Conservation (phyloP, 1,284 basidiomycete genomes). For the Rhodotorula glutinis region DNA sequence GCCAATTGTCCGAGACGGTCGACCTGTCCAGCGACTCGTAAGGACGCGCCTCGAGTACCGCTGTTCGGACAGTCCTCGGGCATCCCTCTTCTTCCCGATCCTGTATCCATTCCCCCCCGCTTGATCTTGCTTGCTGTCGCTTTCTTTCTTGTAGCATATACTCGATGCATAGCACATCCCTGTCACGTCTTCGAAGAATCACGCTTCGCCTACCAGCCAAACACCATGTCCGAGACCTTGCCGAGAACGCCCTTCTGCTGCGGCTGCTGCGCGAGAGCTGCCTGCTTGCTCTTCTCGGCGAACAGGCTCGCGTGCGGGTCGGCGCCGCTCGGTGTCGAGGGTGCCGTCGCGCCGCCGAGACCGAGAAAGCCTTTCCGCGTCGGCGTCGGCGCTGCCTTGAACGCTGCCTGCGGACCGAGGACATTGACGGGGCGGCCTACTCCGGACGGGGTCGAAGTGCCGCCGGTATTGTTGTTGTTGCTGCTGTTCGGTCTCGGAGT, state of each 20-base stretch:
- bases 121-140: too few relatives aligned
- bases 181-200: not conserved
- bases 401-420: conserved; percentile 36
- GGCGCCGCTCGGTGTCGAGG: not conserved
- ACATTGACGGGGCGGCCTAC: conserved; percentile 37
- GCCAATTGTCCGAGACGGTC: too few relatives aligned
- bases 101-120: too few relatives aligned
- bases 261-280: conserved; percentile 27
- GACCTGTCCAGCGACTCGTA: too few relatives aligned
- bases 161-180: too few relatives aligned
- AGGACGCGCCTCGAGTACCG: too few relatives aligned
- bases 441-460: conserved; percentile 2
- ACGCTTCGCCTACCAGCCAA: conserved; percentile 36
- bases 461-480: not conserved
- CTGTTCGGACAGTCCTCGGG: too few relatives aligned
- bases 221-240: conserved; percentile 39
- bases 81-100: too few relatives aligned
- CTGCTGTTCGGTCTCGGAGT: conserved; percentile 2
- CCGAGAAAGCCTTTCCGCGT: conserved; percentile 30
- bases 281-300: conserved; percentile 38
- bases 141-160: not conserved
- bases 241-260: conserved; percentile 39
- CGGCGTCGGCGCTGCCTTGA: conserved; percentile 34
- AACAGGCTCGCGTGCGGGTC: conserved; percentile 40
- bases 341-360: not conserved